These are phyloP conservation scores for Gastrodia elata DNA, from an alignment of 106 monocot genomes.

Conservation along the genomic window DNA sequence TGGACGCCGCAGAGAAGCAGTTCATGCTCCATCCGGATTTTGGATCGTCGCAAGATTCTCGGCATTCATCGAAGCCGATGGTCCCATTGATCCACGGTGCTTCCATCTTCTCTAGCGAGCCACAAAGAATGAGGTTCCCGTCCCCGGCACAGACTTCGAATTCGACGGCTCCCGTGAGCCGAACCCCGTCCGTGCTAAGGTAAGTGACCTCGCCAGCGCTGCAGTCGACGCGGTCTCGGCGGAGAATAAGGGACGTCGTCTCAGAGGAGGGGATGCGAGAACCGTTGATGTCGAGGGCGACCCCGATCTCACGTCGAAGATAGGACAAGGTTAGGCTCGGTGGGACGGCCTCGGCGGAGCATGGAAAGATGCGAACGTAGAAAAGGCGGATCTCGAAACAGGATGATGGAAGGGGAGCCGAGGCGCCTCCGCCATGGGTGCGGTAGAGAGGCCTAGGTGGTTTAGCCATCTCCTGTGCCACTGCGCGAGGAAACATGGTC, in stretches of 20 bases:
- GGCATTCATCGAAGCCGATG: slow-evolving; percentile 7
- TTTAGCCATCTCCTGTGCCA: neutral
- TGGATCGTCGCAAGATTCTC: slow-evolving; percentile 22
- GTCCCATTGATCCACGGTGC: slow-evolving; percentile 38
- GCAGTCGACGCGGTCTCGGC: slow-evolving; percentile 44
- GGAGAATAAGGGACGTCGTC: slow-evolving; percentile 31
- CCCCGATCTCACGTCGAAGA: slow-evolving; percentile 57
- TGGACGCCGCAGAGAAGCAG: slow-evolving; percentile 45
- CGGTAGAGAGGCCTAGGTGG: neutral
- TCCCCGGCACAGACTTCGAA: slow-evolving; percentile 44
- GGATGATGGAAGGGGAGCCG: slow-evolving; percentile 24
- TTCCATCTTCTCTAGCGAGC: slow-evolving; percentile 58
- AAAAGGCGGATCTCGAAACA: slow-evolving; percentile 76
- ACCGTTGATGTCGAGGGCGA: slow-evolving; percentile 63
- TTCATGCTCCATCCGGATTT: slow-evolving; percentile 66
- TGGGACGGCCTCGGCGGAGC: slow-evolving; percentile 36
- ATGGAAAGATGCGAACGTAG: slow-evolving; percentile 53
- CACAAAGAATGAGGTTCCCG: slow-evolving; percentile 50
- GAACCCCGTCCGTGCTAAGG: slow-evolving; percentile 54
- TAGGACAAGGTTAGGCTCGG: slow-evolving; percentile 37
- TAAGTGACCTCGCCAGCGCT: slow-evolving; percentile 46
- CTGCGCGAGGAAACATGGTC: neutral
- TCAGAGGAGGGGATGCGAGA: slow-evolving; percentile 33
- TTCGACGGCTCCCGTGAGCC: slow-evolving; percentile 45
- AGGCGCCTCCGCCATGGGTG: neutral